These are phyloP conservation scores for Penicillium sp. DNA, from an alignment of 2,329 filamentous ascomycete genomes.

Conservation along the genomic window DNA sequence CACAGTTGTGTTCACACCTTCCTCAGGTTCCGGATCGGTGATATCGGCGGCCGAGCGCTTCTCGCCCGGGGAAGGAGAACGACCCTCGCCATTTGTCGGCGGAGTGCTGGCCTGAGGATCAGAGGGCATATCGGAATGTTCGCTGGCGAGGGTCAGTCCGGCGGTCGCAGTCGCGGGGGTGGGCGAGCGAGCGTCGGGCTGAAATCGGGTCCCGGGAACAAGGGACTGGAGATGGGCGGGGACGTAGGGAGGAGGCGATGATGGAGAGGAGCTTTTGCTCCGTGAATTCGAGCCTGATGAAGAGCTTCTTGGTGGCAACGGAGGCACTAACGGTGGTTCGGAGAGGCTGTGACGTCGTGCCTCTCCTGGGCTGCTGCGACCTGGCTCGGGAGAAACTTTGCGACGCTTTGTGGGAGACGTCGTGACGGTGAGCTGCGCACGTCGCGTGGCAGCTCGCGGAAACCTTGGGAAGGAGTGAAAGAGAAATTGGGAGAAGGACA, in stretches of 20 bases:
- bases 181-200: constrained; percentile 39
- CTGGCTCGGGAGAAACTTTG: constrained; percentile 46
- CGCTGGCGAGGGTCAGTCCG: constrained; percentile 51
- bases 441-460: constrained; percentile 46
- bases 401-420: constrained; percentile 54
- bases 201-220: constrained; percentile 40
- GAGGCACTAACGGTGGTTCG: constrained; percentile 23
- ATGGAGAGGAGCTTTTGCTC: constrained; percentile 30
- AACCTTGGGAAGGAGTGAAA: constrained; percentile 15
- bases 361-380: constrained; percentile 42
- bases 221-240: constrained; percentile 60
- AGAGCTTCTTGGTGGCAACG: constrained; percentile 25
- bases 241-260: constrained; percentile 49
- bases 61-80: constrained; percentile 37
- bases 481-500: background rate
- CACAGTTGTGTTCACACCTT: constrained; percentile 20
- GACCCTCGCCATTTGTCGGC: constrained; percentile 26
- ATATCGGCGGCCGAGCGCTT: constrained; percentile 40
- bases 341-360: constrained; percentile 39
- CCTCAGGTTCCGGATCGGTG: constrained; percentile 29
- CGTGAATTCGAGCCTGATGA: constrained; percentile 28
- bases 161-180: constrained; percentile 55
- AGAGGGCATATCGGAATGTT: constrained; percentile 48
- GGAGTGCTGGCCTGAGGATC: constrained; percentile 32
- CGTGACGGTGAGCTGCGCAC: constrained; percentile 51